Evolutionary conservation across 768 basidiomycete species (phyloP).

Genomic region (Gautieria morchelliformis): DNA sequence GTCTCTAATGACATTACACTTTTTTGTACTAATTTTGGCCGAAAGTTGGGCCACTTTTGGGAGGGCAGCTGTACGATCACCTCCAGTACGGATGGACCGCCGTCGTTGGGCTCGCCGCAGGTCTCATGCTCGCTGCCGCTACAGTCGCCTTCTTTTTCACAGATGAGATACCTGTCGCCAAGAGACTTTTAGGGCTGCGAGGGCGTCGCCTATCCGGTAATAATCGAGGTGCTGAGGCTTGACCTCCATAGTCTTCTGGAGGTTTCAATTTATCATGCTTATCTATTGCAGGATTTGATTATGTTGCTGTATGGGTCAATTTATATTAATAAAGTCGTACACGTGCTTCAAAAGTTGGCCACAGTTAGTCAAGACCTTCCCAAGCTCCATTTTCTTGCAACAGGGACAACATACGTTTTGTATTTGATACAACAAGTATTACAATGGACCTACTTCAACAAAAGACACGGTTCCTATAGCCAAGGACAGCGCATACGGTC

Average conservation of each 20-base stretch:
- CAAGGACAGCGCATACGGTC: too few relatives aligned
- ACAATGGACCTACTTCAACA: too few relatives aligned
- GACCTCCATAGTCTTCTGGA: neutral
- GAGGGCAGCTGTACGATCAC: constrained; percentile 61
- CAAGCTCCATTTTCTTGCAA: too few relatives aligned
- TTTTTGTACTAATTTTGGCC: neutral
- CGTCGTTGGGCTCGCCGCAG: constrained; percentile 40
- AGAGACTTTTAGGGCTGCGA: constrained; percentile 16
- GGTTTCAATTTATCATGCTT: neutral
- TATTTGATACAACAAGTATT: too few relatives aligned
- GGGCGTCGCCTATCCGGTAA: neutral
- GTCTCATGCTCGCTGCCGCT: constrained; percentile 30
- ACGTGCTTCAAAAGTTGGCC: neutral
- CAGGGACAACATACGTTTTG: too few relatives aligned
- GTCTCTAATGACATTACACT: neutral
- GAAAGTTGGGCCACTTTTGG: constrained; percentile 62
- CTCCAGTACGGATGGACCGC: constrained; percentile 48
- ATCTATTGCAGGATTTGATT: neutral
- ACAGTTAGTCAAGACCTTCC: too few relatives aligned
- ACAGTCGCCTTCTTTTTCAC: constrained; percentile 35
- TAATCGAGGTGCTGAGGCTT: neutral
- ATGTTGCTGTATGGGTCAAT: neutral
- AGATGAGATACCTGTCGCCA: constrained; percentile 37
- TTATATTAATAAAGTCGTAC: neutral
- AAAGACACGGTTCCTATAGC: too few relatives aligned